Conservation (phyloP, 2,329 filamentous ascomycete genomes). For the Penicillium sp. region DNA sequence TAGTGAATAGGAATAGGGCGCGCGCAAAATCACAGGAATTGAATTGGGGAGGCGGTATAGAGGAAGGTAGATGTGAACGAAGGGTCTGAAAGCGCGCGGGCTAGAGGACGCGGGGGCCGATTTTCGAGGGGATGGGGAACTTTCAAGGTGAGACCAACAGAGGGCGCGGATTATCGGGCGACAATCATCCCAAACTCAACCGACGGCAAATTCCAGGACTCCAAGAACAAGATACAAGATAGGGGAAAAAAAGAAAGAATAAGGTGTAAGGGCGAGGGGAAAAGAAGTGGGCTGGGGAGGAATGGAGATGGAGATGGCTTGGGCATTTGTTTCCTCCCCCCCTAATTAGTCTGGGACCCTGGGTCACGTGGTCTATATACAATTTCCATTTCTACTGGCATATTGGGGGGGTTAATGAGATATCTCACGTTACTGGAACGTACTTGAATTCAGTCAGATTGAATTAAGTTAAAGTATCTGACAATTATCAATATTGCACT, state of each 20-base stretch:
- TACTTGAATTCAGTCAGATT: neutral
- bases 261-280: conserved; percentile 17
- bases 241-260: conserved; percentile 6
- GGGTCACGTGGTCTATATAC: conserved; percentile 13
- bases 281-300: conserved; percentile 17
- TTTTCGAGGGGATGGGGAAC: conserved; percentile 10
- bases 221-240: neutral
- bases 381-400: neutral
- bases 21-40: neutral
- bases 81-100: conserved; percentile 12
- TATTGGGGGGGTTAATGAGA: too few species aligned
- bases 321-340: conserved; percentile 31
- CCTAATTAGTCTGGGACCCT: conserved; percentile 15
- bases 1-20: neutral
- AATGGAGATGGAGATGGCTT: conserved; percentile 25
- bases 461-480: neutral
- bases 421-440: neutral
- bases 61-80: neutral
- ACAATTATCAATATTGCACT: neutral
- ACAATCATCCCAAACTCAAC: conserved; percentile 4
- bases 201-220: neutral
- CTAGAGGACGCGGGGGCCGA: conserved; percentile 17
- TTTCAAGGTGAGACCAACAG: conserved; percentile 11
- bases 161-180: conserved; percentile 2
- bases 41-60: neutral